Base-by-base conservation (phyloP, 495 filamentous ascomycete genomes). In the Trichocladium uniseriatum region DNA sequence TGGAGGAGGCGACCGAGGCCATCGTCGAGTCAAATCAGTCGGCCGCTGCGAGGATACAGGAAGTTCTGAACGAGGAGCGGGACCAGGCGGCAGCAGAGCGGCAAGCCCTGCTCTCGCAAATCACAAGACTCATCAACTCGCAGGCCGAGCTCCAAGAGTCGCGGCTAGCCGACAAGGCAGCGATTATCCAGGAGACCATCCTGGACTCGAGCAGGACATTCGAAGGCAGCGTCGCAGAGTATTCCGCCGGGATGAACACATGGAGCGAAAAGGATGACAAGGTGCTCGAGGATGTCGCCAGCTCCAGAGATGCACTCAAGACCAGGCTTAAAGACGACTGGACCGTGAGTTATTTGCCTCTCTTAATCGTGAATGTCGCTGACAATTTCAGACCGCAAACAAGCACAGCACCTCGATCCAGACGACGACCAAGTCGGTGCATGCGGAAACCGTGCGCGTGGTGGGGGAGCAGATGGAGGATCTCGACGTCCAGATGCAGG, bases 381-480 rank as follows among this genome's bases (percentile, higher is more conserved):
- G 59, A 67, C 45, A 41, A 5, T 54, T 18, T 5, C 48, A 92
- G 86, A 61, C 67, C 11, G 87, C 90, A 21, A 86, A 90, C 52
- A 77, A 84, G 53, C 84, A 88, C 55, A 91, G 86, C 54, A 77
- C 68, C 1, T 81, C 85, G 3, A 89, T 97, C 51, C 84, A 88
- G 52, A 75, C 75, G 2, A 82, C 85, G 0, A 94, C 90, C 1
- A 83, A 85, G 46, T 86, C 87, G 0, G 88, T 97, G 9, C 89
- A 97, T 51, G 83, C 86, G n/a, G 84, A 94, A 66, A 94, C 90
- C 0, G 79, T 95, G 16, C 81, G 81, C 1, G 92, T 94, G 55
- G 91, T 96, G 9, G 85, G 90, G 60, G 83, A 82, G 21, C 94
- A 97, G 64, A 84, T 95, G 69, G 76, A 75, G 34, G 83, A 94